Evolutionary conservation across 2,329 filamentous ascomycete species (phyloP).

Genomic region (Leptographium procerum): DNA sequence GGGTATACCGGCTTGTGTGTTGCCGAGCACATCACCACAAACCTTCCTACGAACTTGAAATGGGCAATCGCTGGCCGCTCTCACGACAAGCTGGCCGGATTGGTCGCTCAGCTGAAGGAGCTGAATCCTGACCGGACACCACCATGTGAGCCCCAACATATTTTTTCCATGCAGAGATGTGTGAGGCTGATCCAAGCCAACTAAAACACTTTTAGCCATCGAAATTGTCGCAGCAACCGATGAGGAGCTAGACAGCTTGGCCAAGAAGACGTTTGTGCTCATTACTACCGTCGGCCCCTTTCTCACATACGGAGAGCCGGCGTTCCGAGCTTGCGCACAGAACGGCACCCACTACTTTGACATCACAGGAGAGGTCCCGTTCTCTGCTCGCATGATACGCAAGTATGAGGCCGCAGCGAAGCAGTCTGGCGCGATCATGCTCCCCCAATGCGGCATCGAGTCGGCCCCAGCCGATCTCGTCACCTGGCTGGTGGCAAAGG

Average conservation of each 20-base stretch:
- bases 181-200: not conserved
- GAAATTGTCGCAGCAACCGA: conserved; percentile 40
- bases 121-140: conserved; percentile 57
- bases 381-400: conserved; percentile 46
- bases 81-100: conserved; percentile 56
- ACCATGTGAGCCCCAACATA: conserved; percentile 41
- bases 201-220: conserved; percentile 26
- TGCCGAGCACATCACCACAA: conserved; percentile 60
- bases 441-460: conserved; percentile 52
- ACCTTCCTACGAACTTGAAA: conserved; percentile 63
- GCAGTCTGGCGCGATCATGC: conserved; percentile 43
- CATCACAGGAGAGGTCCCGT: conserved; percentile 49
- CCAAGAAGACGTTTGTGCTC: conserved; percentile 43
- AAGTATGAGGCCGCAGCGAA: conserved; percentile 45
- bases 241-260: conserved; percentile 33
- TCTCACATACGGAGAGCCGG: conserved; percentile 41
- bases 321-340: conserved; percentile 50
- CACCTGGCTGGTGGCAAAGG: conserved; percentile 40
- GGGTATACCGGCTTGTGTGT: conserved; percentile 77
- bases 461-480: conserved; percentile 50
- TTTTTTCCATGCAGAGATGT: too few relatives aligned
- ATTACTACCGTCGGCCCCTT: conserved; percentile 52
- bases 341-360: conserved; percentile 55
- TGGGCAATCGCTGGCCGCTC: conserved; percentile 86
- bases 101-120: conserved; percentile 55